Evolutionary conservation across 176 grass and related monocot genomes (phyloP), one percentile per base, ranked within the genome.

Genomic region (Elaeis guineensis): DNA sequence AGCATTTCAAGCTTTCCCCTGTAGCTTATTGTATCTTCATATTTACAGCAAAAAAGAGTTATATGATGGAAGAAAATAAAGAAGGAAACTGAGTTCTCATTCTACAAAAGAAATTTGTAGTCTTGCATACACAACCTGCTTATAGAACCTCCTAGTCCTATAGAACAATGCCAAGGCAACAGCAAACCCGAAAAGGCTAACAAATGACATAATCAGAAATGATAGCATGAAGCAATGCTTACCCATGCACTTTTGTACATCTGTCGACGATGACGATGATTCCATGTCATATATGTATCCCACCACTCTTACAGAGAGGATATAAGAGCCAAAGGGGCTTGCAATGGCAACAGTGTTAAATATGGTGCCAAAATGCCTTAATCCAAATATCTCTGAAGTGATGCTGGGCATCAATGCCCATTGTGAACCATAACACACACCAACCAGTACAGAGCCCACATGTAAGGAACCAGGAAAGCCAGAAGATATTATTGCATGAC

Each of bases 361-460:
- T 52, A 91, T 83, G 49, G 79, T 83, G 15, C 88, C 88, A 1
- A 91, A 86, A 59, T 91, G 72, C 52, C 19, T 58, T 1, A 91
- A 73, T 29, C 88, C 88, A 19, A 91, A 91, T 22, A 91, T 69
- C 61, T 91, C 88, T 2, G 83, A 86, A 0, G 83, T 83, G 63
- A 91, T 83, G 61, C 79, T 91, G 4, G 88, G 83, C 88, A 91
- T 91, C 52, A 91, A 61, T 4, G 83, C 63, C 88, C 83, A 91
- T 72, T 86, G 88, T 20, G 76, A 74, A 0, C 88, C 83, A 0
- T 91, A 86, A 71, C 88, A 91, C 16, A 91, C 53, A n/a, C 82
- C 88, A 1, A 86, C 73, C 0, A 91, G 39, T 9, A 86, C 70
- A 0, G 83, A 91, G 0, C 87, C 87, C 0, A 80, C 25, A 61